Conservation (phyloP, 192 early-diverging fungal species). For the Hyaloraphidium curvatum region DNA sequence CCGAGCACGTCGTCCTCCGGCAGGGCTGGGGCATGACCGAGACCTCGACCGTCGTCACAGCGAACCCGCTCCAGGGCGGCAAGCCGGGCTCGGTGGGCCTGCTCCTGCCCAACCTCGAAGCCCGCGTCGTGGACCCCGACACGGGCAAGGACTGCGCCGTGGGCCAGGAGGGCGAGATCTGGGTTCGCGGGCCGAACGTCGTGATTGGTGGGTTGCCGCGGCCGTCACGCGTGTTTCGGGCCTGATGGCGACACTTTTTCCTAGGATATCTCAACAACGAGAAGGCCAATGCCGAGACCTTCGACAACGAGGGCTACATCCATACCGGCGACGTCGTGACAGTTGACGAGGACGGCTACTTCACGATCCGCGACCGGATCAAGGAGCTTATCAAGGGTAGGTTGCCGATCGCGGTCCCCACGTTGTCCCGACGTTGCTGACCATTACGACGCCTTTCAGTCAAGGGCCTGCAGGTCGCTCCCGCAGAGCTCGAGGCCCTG, state of each 20-base stretch:
- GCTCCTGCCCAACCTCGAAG: constrained; percentile 48
- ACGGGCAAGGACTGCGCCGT: constrained; percentile 35
- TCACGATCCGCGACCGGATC: constrained; percentile 52
- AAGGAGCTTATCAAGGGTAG: constrained; percentile 73
- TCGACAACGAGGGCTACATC: constrained; percentile 55
- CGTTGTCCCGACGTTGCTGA: background rate
- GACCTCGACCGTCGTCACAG: background rate
- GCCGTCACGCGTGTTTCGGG: too few relatives aligned
- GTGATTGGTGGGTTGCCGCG: too few relatives aligned
- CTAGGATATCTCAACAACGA: constrained; percentile 65
- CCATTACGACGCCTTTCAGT: too few relatives aligned
- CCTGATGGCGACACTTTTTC: too few relatives aligned
- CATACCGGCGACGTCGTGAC: constrained; percentile 68
- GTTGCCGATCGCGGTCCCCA: background rate
- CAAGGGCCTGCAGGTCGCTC: constrained; percentile 19
- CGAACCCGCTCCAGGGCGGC: background rate
- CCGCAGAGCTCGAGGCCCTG: background rate
- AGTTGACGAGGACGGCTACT: constrained; percentile 39
- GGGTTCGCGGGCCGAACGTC: constrained; percentile 68
- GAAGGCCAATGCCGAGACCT: constrained; percentile 44
- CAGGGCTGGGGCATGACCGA: constrained; percentile 25
- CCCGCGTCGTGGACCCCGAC: constrained; percentile 49
- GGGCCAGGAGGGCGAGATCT: constrained; percentile 57
- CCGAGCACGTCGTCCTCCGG: too few relatives aligned
- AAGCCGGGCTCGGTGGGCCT: constrained; percentile 37